Conservation (phyloP, 768 basidiomycete species). For the Tulasnella sp. region DNA sequence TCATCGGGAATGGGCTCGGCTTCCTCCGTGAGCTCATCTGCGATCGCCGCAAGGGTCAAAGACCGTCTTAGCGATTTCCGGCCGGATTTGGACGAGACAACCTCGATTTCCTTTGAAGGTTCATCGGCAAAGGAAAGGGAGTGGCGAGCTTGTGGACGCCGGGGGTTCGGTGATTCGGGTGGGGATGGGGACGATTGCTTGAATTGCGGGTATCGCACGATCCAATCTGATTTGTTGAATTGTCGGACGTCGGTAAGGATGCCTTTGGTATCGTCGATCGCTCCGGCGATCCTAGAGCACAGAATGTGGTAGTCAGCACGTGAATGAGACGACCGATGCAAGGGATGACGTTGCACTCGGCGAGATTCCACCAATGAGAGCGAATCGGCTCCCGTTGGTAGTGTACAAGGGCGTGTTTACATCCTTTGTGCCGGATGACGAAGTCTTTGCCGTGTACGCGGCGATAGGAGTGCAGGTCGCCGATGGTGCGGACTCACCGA, state of each 20-base stretch:
- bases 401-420: not conserved
- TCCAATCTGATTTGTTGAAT: slow-evolving; percentile 83
- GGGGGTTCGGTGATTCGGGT: not conserved
- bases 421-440: not conserved
- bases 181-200: slow-evolving; percentile 13
- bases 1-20: slow-evolving; percentile 31
- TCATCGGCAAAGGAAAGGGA: slow-evolving; percentile 82
- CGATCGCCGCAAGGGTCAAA: slow-evolving; percentile 33
- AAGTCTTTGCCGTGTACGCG: not conserved
- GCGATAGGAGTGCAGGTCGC: no score
- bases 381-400: no score
- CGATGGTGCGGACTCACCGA: slow-evolving; percentile 37
- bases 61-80: slow-evolving; percentile 39
- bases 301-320: not conserved
- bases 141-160: slow-evolving; percentile 37
- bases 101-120: slow-evolving; percentile 52
- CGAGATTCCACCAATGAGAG: no score
- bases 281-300: slow-evolving; percentile 50
- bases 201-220: slow-evolving; percentile 63
- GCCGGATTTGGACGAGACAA: slow-evolving; percentile 42
- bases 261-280: slow-evolving; percentile 58
- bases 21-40: slow-evolving; percentile 37
- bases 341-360: no score
- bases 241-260: slow-evolving; percentile 58
- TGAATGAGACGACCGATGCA: not conserved